Percentiles rank a stretch among this genome's conserved stretches.
Evolutionary conservation across 1,139 yeast species (phyloP).

Genomic region (Kodamaea derodonti): DNA sequence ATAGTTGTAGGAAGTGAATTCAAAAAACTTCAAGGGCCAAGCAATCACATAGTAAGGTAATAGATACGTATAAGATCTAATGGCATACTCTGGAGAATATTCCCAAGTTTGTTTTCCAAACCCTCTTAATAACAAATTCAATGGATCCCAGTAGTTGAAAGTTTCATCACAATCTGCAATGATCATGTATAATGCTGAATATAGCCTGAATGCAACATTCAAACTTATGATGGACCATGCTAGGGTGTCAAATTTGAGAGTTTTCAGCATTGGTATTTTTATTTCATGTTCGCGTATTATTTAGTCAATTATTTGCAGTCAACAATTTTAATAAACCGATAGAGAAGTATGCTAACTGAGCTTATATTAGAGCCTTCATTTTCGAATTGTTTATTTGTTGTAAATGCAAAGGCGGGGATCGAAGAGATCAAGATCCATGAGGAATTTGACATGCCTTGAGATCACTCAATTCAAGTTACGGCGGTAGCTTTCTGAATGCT

Average conservation of each 20-base stretch:
- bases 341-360: too few relatives aligned
- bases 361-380: too few relatives aligned
- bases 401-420: too few relatives aligned
- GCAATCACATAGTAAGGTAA: slow-evolving; percentile 47
- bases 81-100: slow-evolving; percentile 86
- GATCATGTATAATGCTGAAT: slow-evolving; percentile 54
- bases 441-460: too few relatives aligned
- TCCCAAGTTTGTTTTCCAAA: slow-evolving; percentile 98
- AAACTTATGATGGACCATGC: slow-evolving; percentile 15
- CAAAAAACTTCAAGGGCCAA: slow-evolving; percentile 29
- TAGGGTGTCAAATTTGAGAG: neutral
- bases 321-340: too few relatives aligned
- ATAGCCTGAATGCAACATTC: slow-evolving; percentile 36
- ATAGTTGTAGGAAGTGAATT: slow-evolving; percentile 15
- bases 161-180: slow-evolving; percentile 78
- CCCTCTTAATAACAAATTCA: slow-evolving; percentile 70
- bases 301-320: too few relatives aligned
- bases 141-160: slow-evolving; percentile 92
- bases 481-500: too few relatives aligned
- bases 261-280: neutral
- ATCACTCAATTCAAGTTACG: too few relatives aligned
- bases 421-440: too few relatives aligned
- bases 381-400: too few relatives aligned
- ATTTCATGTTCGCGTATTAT: neutral
- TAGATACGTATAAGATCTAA: slow-evolving; percentile 78